These are phyloP conservation scores for Pseudocercospora crystallina DNA, from an alignment of 2,329 filamentous ascomycete genomes.

Conservation along the genomic window DNA sequence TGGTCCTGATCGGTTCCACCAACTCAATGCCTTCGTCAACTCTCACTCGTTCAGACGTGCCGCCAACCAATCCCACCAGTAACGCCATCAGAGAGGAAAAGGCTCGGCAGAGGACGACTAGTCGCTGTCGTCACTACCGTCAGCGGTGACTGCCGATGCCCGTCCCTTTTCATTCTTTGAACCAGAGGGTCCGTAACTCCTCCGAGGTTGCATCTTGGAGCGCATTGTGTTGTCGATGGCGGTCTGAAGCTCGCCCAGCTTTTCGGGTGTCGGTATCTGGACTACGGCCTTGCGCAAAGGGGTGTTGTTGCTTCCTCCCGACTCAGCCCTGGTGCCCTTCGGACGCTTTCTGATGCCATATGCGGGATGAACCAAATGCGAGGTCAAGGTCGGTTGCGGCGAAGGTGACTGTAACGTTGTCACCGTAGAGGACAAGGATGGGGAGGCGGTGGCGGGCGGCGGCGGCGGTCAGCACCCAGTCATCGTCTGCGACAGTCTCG, in stretches of 20 bases:
- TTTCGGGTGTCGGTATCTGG: too few species aligned
- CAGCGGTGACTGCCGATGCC: constrained; percentile 61
- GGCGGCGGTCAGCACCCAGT: constrained; percentile 22
- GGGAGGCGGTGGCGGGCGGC: constrained; percentile 22
- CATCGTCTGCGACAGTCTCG: constrained; percentile 15
- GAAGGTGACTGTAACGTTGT: constrained; percentile 22
- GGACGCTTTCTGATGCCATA: too few species aligned
- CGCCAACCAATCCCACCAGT: too few species aligned
- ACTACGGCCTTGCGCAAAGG: constrained; percentile 15
- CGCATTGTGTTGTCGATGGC: background rate
- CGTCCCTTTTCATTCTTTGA: constrained; percentile 27
- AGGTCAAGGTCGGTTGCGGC: background rate
- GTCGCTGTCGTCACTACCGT: too few species aligned
- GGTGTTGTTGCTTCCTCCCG: constrained; percentile 6
- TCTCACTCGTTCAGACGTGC: constrained; percentile 9
- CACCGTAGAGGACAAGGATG: constrained; percentile 26
- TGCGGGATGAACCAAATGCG: too few species aligned
- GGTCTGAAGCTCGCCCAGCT: constrained; percentile 19
- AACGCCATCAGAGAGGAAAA: too few species aligned
- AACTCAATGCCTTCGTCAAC: constrained; percentile 5
- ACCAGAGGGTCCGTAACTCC: constrained; percentile 17
- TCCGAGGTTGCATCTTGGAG: constrained; percentile 37
- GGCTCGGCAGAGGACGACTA: too few species aligned
- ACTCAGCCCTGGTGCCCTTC: too few species aligned
- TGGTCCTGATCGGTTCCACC: constrained; percentile 22